phyloP scores from a whole-genome alignment of 768 basidiomycete genomes.

The Pulveroboletus sp. region DNA sequence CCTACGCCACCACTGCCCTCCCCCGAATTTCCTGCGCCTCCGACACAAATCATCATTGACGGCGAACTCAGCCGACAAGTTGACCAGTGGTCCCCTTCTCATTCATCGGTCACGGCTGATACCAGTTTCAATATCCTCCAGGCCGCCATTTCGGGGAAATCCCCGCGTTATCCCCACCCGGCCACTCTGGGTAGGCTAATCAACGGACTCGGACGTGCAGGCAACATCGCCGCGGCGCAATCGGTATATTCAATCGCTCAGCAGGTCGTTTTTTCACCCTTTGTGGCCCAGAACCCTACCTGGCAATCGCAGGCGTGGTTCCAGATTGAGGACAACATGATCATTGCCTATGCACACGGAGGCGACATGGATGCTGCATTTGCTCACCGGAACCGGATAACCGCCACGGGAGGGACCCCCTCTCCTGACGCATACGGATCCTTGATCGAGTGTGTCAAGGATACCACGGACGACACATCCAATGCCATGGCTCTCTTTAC shows the following conservation, averaged over 20 bases:
- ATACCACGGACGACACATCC: slow-evolving; percentile 93
- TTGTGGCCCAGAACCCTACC: slow-evolving; percentile 37
- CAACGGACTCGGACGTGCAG: slow-evolving; percentile 61
- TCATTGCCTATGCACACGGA: slow-evolving; percentile 79
- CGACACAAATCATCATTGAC: slow-evolving; percentile 21
- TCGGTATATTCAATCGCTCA: slow-evolving; percentile 72
- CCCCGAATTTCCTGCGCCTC: slow-evolving; percentile 11
- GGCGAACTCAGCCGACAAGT: slow-evolving; percentile 26
- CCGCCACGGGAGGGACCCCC: slow-evolving; percentile 74
- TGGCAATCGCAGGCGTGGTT: slow-evolving; percentile 66
- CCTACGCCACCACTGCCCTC: slow-evolving; percentile 12
- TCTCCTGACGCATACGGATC: slow-evolving; percentile 91
- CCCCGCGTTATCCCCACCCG: slow-evolving; percentile 49
- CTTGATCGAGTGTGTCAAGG: slow-evolving; percentile 81
- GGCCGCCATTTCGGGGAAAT: slow-evolving; percentile 34
- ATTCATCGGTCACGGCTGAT: slow-evolving; percentile 26
- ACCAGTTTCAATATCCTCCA: slow-evolving; percentile 52
- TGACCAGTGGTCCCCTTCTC: slow-evolving; percentile 33
- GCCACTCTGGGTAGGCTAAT: slow-evolving; percentile 61
- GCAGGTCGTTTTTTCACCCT: slow-evolving; percentile 45
- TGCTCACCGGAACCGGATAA: slow-evolving; percentile 72
- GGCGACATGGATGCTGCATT: slow-evolving; percentile 81
- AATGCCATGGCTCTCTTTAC: slow-evolving; percentile 83
- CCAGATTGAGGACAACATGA: slow-evolving; percentile 83
- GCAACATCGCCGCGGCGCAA: slow-evolving; percentile 58